phyloP scores from a whole-genome alignment of 352 stramenopile species.

The Thraustochytrium sp. region DNA sequence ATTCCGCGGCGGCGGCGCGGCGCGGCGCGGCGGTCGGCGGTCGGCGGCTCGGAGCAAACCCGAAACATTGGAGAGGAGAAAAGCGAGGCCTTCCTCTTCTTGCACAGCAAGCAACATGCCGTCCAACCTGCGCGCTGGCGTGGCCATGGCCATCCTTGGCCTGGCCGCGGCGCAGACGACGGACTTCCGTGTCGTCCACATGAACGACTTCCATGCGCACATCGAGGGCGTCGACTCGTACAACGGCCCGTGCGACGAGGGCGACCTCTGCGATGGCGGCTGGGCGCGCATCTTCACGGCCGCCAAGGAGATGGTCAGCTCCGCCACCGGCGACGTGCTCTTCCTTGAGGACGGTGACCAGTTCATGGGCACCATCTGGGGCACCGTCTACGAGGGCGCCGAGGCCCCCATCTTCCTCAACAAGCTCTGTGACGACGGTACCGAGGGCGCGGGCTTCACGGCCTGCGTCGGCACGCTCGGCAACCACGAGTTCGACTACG shows the following conservation, averaged over 20 bases:
- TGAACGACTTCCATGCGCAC: constrained; percentile 43
- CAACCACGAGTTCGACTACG: constrained; percentile 45
- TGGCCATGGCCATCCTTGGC: neutral
- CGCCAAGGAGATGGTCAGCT: constrained; percentile 12
- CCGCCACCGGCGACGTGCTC: neutral
- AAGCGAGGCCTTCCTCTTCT: no score
- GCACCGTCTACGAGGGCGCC: constrained; percentile 27
- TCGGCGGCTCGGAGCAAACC: no score
- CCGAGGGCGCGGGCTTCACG: constrained; percentile 3
- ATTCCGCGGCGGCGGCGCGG: no score
- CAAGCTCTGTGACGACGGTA: neutral
- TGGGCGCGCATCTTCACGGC: constrained; percentile 28
- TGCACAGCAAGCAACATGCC: neutral
- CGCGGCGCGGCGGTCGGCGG: no score
- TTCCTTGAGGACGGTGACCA: constrained; percentile 39
- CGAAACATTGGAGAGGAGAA: no score
- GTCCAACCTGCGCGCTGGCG: neutral
- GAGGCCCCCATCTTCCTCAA: constrained; percentile 38
- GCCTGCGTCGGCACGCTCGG: constrained; percentile 16
- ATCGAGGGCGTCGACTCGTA: neutral
- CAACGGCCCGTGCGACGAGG: neutral
- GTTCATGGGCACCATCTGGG: constrained; percentile 40
- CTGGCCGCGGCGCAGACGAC: neutral
- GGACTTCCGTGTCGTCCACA: constrained; percentile 29
- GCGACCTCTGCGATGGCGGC: constrained; percentile 15